Base-by-base conservation (phyloP, 1,139 yeast species). In the Geotrichum cucujoidarum region DNA sequence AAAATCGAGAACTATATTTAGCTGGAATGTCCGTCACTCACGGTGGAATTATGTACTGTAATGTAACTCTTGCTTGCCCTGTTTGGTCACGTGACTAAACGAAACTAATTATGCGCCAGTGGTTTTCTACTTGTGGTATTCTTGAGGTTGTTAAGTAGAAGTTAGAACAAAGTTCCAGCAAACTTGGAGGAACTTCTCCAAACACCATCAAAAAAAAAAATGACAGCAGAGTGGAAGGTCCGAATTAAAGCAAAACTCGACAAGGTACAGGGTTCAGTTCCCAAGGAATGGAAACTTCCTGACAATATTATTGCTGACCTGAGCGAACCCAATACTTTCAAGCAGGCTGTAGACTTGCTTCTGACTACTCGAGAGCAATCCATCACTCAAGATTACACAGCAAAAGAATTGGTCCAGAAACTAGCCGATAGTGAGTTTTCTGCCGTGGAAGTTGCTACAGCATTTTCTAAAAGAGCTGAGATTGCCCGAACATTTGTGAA, bases 381-480 rank as follows among this genome's bases (percentile, higher is more conserved):
- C 24, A 60, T 61, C 35, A 61, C 64, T 17, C 48, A 52, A 32
- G 49, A 53, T 43, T 54, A 57, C 47, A 61, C 56, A 17, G 60
- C 64, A 2, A 53, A 59, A 31, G 63, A 58, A 27, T 65, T 74
- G 52, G 67, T 67, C 13, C 60, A 60, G 17, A 62, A 68, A 50
- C 69, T 78, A 30, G 69, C 69, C 22, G 47, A 43, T 13, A 77
- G 78, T 3, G 60, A 66, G 45, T 60, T 70, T 53, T 63, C 77
- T 1, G 69, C 81, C 2, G 67, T 64, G 20, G 71, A 72, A 17
- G 75, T 77, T 4, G 60, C 75, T 0, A 47, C 58, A 50, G 83
- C 84, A 0, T 80, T 73, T 58, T 78, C 80, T 47, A 79, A 76
- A 53, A 68, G 83, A 54, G 76, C 82, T 5, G 74, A 80, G 1